Evolutionary conservation across 73 alveolate genomes (phyloP), one percentile per base, ranked within the genome.

Genomic region (Paramecium octaurelia): DNA sequence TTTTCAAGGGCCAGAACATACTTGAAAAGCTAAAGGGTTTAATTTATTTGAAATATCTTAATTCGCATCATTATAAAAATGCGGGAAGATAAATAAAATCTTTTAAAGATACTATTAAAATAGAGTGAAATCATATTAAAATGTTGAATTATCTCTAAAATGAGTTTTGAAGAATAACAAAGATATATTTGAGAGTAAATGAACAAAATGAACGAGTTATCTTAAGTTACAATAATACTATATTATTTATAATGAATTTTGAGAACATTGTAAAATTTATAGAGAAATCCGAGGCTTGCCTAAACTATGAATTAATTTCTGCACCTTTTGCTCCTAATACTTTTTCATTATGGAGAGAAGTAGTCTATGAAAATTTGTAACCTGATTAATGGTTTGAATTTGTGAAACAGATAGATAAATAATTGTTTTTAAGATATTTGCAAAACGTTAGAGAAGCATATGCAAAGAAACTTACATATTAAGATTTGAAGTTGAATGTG

Each of bases 331-430:
- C n/a, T n/a, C 76, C 91, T 1, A 80, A 80, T 43, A 44, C 91
- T 4, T 80, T 80, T 48, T 80, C 91, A 18, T 46, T 80, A 3
- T 80, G 91, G 91, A 80, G 91, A 80, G 91, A 80, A 10, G 57
- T 80, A 6, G 48, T 40, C 20, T 42, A 23, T 24, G 57, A 21
- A 42, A 31, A 42, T 48, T 14, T 80, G 14, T 35, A 80, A 20
- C 8, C 46, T 20, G 71, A 20, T n/a, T 10, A 80, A 23, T 31
- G 48, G 38, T 24, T 24, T 23, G 29, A 46, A 12, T 80, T 80
- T 46, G 75, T 80, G 18, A 20, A 80, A 80, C 29, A 44, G 20
- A 46, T 80, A 40, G 91, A 80, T 24, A 23, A 27, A 21, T 3
- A 80, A 44, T 11, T 80, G 7, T 80, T 80, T 48, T 23, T 1